Conservation (phyloP, 2,329 filamentous ascomycete genomes). For the Colletotrichum cereale region DNA sequence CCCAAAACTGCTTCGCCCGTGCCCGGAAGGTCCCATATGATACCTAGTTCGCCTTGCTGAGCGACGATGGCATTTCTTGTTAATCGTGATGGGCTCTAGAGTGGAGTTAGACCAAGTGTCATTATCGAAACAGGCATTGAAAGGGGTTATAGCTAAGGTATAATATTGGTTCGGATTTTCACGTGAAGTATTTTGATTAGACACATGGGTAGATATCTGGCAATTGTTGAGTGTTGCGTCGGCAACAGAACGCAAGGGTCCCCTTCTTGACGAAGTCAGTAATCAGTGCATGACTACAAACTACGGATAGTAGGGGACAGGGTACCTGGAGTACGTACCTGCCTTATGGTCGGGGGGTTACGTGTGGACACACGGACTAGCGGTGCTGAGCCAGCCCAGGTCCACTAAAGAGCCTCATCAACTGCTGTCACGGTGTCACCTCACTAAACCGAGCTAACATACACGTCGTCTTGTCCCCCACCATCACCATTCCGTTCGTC, state of each 20-base stretch:
- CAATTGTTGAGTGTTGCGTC: neutral
- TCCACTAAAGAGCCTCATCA: conserved; percentile 12
- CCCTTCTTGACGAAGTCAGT: neutral
- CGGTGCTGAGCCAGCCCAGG: neutral
- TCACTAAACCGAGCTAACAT: neutral
- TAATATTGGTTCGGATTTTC: neutral
- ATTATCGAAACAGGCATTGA: neutral
- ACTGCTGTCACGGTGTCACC: neutral
- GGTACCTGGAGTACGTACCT: neutral
- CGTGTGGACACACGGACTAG: conserved; percentile 4
- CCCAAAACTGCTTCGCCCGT: neutral
- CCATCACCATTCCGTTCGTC: neutral
- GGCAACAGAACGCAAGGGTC: neutral
- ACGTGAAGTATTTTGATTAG: neutral
- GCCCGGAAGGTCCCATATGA: neutral
- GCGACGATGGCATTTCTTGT: neutral
- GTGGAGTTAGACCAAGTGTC: neutral
- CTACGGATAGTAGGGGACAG: neutral
- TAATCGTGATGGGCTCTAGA: neutral
- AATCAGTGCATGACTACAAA: neutral
- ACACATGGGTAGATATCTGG: too few species aligned
- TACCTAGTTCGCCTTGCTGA: neutral
- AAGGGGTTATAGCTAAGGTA: neutral
- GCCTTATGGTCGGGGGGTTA: neutral
- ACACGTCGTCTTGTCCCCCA: neutral